These are phyloP conservation scores for Neurospora sp. DNA, from an alignment of 495 filamentous ascomycete species.

Conservation along the genomic window DNA sequence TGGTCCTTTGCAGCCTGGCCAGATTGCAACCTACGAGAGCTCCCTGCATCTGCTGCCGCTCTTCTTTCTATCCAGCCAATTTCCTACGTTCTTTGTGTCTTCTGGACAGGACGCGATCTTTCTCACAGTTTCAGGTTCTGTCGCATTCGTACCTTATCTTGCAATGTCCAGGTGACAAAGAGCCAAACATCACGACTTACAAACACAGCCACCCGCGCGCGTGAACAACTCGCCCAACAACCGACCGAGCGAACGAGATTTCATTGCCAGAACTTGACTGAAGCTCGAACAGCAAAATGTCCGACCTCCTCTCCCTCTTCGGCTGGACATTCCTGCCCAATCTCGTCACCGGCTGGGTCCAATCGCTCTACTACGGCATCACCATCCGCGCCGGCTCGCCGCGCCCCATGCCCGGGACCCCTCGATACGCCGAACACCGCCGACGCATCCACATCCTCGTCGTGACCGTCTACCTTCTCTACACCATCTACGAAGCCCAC, in stretches of 20 bases:
- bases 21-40: background rate
- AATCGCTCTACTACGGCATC: constrained; percentile 76
- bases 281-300: constrained; percentile 9
- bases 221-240: background rate
- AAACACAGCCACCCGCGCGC: background rate
- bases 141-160: background rate
- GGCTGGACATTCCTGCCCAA: constrained; percentile 76
- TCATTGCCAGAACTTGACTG: background rate
- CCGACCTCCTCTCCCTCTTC: constrained; percentile 55
- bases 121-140: background rate
- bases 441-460: constrained; percentile 74
- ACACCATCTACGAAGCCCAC: constrained; percentile 91
- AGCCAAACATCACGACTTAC: background rate
- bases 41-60: background rate
- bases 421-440: constrained; percentile 59
- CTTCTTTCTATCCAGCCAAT: background rate
- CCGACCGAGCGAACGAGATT: background rate
- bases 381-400: constrained; percentile 87
- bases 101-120: background rate
- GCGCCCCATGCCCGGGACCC: constrained; percentile 61
- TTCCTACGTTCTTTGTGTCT: background rate
- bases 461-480: constrained; percentile 72
- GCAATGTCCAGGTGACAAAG: background rate
- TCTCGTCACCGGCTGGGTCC: constrained; percentile 67
- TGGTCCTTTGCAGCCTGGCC: background rate